Base-by-base conservation (phyloP, 768 basidiomycete species). In the Jaapia argillacea region DNA sequence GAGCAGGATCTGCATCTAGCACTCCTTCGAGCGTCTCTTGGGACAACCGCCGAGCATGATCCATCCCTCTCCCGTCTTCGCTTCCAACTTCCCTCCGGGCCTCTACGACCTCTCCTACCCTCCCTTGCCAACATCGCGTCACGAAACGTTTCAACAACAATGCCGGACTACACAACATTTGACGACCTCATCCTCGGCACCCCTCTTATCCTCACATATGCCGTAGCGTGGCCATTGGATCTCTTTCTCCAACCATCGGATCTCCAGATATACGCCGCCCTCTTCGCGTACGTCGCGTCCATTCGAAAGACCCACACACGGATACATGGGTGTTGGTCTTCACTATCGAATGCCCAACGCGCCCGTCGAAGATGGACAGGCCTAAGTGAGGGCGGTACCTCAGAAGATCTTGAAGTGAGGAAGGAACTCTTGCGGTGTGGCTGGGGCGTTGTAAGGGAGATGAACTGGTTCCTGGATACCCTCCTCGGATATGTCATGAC, bases 391-490 rank as follows among this genome's bases (percentile, higher is more conserved):
- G 91, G 91, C 6, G 89, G 89, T 2, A 87, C 83, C 3, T 65
- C 58, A 0, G 83, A 82, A 51, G 87, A 88, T 51, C 62, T 78
- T 28, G 72, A 79, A 35, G 70, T 70, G 7, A 74, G 87, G 28
- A 71, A 74, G 46, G 68, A 68, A 41, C 69, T 90, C 16, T 65
- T 88, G 45, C 70, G 90, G 45, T 81, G 79, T 47, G 82, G 84
- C 2, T 96, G 91, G 91, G 88, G 87, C 1, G 74, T 84, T 24
- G 82, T 91, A 5, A 66, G 88, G 54, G 79, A 85, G 54, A 91
- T 93, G 90, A 75, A 79, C 33, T 93, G 89, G 88, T 93, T 92
- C 56, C 66, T 94, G 45, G 89, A 92, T 57, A 80, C 79, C 22
- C 55, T 96, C 2, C 63, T 87, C 43, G 79, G 79, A 6, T 93